Base-by-base conservation (phyloP, 2,329 filamentous ascomycete genomes). In the Chalaropsis ovoidea region DNA sequence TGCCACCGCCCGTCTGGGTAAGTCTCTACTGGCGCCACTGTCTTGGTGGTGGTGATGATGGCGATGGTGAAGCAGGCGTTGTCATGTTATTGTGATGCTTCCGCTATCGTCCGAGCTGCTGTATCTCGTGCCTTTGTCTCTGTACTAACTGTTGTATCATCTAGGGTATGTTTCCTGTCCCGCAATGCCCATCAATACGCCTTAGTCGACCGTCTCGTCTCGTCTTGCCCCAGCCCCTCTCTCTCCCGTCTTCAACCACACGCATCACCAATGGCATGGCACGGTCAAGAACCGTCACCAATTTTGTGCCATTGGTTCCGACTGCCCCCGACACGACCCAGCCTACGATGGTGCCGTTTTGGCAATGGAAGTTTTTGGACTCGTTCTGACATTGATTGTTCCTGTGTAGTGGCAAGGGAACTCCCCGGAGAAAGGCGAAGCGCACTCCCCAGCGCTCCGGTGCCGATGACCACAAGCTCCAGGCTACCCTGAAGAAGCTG, bases 401-500 rank as follows among this genome's bases (percentile, higher is more conserved):
- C 43, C 52, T 65, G 61, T 66, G 70, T 69, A 81, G 93, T 82
- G 94, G 94, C 82, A 99, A 99, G 85, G 94, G 94, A 74, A 96
- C 94, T 72, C 94, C 94, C 76, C 86, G 94, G 82, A 86, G 94
- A 82, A 95, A 95, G 86, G 88, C 94, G 79, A 99, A 97, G 90
- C 95, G 95, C 81, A 89, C 93, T 72, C 90, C 95, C 80, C 90
- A 90, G 78, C 89, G 86, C 78, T 89, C 89, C 71, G 90, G 88
- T 76, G 90, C 89, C 78, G 94, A 99, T 77, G 94, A 99, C 87
- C 97, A 96, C 90, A 99, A 99, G 86, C 90, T 99, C 70, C 94
- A 99, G 82, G 86, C 87, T 69, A 82, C 90, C 69, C 85, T 99
- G 72, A 99, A 99, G 89, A 99, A 99, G 88, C 86, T 99, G 78